Evolutionary conservation across 371 early-diverging fungal species (phyloP).

Genomic region (Parasitella parasitica): DNA sequence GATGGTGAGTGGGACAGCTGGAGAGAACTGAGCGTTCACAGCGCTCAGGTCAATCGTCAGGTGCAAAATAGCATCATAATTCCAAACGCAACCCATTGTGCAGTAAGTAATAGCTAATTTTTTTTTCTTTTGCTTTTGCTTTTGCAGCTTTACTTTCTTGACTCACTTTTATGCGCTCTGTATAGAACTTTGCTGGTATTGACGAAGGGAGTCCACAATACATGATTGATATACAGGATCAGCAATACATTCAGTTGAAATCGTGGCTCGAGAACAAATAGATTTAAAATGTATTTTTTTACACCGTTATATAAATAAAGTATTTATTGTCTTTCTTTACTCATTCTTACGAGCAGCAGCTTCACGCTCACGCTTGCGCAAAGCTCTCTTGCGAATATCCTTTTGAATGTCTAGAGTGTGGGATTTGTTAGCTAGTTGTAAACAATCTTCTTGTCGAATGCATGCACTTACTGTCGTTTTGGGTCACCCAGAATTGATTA

Average conservation of each 20-base stretch:
- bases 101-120: no score
- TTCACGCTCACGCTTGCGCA: constrained; percentile 67
- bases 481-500: constrained; percentile 62
- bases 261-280: constrained; percentile 2
- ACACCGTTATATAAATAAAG: not conserved
- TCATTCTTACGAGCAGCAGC: constrained; percentile 43
- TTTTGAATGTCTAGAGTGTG: constrained; percentile 49
- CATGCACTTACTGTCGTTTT: constrained; percentile 54
- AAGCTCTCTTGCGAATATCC: constrained; percentile 76
- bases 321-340: not conserved
- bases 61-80: constrained; percentile 9
- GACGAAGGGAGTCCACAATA: not conserved
- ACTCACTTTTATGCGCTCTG: not conserved
- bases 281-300: not conserved
- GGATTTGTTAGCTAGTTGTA: not conserved
- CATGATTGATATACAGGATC: constrained; percentile 5
- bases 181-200: not conserved
- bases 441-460: not conserved
- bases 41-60: not conserved
- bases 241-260: not conserved
- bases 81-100: constrained; percentile 17
- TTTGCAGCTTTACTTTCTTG: not conserved
- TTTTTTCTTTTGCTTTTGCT: no score
- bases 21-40: constrained; percentile 46
- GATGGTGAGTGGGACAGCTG: constrained; percentile 65